A percentile compares a stretch with the other conserved stretches of the same genome.
Evolutionary conservation across 2,329 filamentous ascomycete species (phyloP).

Genomic region (Fusarium sacchari): DNA sequence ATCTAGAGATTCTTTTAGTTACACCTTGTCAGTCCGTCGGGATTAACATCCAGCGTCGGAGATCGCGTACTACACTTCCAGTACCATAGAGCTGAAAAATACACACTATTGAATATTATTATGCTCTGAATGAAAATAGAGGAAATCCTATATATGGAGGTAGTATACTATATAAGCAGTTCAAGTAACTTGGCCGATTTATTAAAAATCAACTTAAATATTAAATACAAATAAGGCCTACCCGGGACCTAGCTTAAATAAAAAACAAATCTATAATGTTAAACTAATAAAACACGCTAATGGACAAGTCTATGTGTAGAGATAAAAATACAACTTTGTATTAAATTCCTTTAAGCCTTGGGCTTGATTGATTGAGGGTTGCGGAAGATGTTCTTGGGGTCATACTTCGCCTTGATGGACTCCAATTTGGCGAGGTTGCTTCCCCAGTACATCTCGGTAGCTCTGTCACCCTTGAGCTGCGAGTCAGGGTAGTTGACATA

Average conservation of each 20-base stretch:
- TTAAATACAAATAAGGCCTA: rapidly evolving
- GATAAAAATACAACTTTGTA: neutral
- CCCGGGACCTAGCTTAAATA: neutral
- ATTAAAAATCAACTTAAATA: rapidly evolving
- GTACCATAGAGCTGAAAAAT: too few relatives aligned
- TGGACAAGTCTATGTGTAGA: neutral
- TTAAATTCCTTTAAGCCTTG: neutral
- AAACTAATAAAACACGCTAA: neutral
- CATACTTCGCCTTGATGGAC: slow-evolving; percentile 49
- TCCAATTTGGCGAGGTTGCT: slow-evolving; percentile 47
- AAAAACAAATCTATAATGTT: neutral
- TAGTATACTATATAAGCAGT: rapidly evolving
- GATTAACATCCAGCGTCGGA: rapidly evolving
- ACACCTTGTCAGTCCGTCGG: rapidly evolving
- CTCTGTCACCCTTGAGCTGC: slow-evolving; percentile 46
- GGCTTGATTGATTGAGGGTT: slow-evolving; percentile 49
- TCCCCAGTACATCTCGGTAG: slow-evolving; percentile 53
- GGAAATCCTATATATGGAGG: rapidly evolving
- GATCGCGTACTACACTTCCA: rapidly evolving
- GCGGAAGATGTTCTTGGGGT: slow-evolving; percentile 52
- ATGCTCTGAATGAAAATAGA: rapidly evolving
- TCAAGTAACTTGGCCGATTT: rapidly evolving
- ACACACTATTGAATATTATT: rapidly evolving
- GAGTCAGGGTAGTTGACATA: slow-evolving; percentile 57
- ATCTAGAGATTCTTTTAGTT: too few relatives aligned